Percentiles rank a stretch among this genome's conserved stretches.
phyloP scores from a whole-genome alignment of 2,329 filamentous ascomycete species.

The Albophoma yamanashiensis region DNA sequence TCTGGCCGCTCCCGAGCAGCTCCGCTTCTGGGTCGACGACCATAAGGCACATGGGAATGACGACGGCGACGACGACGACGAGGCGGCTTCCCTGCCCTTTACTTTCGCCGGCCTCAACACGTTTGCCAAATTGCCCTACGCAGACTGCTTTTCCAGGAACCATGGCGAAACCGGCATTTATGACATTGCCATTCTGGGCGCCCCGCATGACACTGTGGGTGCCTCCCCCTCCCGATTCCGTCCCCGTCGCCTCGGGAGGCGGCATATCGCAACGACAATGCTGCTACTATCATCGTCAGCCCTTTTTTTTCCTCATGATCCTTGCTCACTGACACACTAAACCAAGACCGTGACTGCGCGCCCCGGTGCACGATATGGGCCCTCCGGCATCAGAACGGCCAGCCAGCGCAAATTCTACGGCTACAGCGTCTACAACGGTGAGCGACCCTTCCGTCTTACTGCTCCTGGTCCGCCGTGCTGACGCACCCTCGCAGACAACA shows the following conservation, averaged over 20 bases:
- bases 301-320: background rate
- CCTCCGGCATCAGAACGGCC: conserved; percentile 69
- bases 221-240: background rate
- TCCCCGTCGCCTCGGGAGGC: background rate
- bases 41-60: background rate
- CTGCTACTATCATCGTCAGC: background rate
- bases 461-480: background rate
- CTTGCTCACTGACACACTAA: background rate
- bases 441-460: background rate
- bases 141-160: conserved; percentile 13
- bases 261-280: background rate
- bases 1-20: background rate
- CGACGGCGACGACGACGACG: background rate
- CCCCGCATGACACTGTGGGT: conserved; percentile 17
- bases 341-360: conserved; percentile 10
- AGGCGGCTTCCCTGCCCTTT: background rate
- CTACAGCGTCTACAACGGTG: conserved; percentile 10
- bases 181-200: conserved; percentile 18
- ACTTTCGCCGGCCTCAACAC: conserved; percentile 4
- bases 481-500: conserved; percentile 4
- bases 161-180: conserved; percentile 5
- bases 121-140: conserved; percentile 13
- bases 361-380: conserved; percentile 56
- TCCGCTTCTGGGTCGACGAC: background rate
- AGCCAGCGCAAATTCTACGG: conserved; percentile 46